phyloP scores from a whole-genome alignment of 2,329 filamentous ascomycete species.

The Stachybotrys chartarum region DNA sequence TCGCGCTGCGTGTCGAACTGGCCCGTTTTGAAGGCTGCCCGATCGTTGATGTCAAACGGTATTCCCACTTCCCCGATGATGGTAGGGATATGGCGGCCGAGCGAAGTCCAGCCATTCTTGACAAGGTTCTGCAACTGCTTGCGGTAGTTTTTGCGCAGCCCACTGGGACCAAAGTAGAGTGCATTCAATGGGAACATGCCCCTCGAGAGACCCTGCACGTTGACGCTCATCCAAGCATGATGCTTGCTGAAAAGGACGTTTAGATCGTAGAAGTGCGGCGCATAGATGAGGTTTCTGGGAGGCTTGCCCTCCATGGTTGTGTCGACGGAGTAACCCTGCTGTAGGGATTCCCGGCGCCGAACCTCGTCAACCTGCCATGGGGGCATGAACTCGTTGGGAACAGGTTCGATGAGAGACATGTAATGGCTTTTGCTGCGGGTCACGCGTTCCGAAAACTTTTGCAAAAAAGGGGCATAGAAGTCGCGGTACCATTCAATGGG shows the following conservation, averaged over 20 bases:
- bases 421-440: slow-evolving; percentile 17
- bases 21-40: slow-evolving; percentile 27
- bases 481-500: slow-evolving; percentile 33
- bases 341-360: slow-evolving; percentile 2
- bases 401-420: slow-evolving; percentile 31
- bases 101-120: slow-evolving; percentile 21
- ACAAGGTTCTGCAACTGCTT: slow-evolving; percentile 29
- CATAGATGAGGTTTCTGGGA: slow-evolving; percentile 28
- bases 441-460: slow-evolving; percentile 26
- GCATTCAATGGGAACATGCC: slow-evolving; percentile 31
- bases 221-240: slow-evolving; percentile 28
- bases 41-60: slow-evolving; percentile 31
- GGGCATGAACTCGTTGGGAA: slow-evolving; percentile 33
- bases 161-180: slow-evolving; percentile 30
- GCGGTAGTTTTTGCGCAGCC: slow-evolving; percentile 29
- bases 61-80: slow-evolving; percentile 34
- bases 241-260: slow-evolving; percentile 30
- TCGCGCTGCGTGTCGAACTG: slow-evolving; percentile 30
- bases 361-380: slow-evolving; percentile 20
- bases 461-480: slow-evolving; percentile 32
- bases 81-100: slow-evolving; percentile 23
- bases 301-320: slow-evolving; percentile 17
- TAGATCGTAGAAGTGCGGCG: slow-evolving; percentile 35
- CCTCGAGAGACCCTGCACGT: slow-evolving; percentile 31
- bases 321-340: slow-evolving; percentile 17